Evolutionary conservation across 73 alveolate genomes (phyloP).

Genomic region (Tetrahymena borealis): DNA sequence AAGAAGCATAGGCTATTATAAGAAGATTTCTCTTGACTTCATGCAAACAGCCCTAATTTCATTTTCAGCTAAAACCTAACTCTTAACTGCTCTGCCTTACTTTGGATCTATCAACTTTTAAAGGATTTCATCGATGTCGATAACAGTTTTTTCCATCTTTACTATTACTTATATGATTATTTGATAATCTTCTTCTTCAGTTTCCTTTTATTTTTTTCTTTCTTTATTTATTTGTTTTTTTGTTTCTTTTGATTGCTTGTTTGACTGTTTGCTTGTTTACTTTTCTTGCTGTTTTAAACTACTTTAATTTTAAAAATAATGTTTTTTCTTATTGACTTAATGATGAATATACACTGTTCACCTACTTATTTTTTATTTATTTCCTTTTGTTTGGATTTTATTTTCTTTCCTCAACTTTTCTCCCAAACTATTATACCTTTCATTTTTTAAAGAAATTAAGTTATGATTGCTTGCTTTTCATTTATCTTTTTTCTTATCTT

Average conservation of each 20-base stretch:
- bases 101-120: constrained; percentile 24
- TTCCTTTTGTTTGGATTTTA: neutral
- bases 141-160: neutral
- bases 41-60: constrained; percentile 30
- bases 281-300: neutral
- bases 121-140: constrained; percentile 4
- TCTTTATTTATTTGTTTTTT: neutral
- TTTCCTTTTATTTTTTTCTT: neutral
- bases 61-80: constrained; percentile 17
- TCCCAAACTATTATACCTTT: too few relatives aligned
- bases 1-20: constrained; percentile 25
- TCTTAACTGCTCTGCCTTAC: constrained; percentile 18
- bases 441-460: too few relatives aligned
- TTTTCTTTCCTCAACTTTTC: neutral
- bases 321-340: neutral
- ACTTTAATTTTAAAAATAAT: neutral
- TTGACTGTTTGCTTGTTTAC: neutral
- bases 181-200: neutral
- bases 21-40: constrained; percentile 36
- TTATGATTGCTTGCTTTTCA: too few relatives aligned
- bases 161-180: neutral
- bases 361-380: neutral
- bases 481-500: too few relatives aligned
- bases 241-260: neutral
- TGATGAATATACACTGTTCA: neutral